Base-by-base conservation (phyloP, 1,284 basidiomycete genomes). In the Austroboletus niveus region DNA sequence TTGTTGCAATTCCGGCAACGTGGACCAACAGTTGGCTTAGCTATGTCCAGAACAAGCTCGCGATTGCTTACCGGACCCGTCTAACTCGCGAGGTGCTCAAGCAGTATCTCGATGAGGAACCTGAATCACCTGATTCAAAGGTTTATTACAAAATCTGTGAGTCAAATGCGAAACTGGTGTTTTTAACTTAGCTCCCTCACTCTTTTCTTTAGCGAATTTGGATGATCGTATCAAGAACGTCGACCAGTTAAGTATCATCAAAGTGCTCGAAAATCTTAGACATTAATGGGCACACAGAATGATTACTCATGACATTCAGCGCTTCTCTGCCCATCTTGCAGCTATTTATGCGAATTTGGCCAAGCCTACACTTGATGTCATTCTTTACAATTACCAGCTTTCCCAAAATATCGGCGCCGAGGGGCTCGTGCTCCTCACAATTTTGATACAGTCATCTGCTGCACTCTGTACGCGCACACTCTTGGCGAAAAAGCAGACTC, bases 1-100 rank as follows among this genome's bases (percentile, higher is more conserved):
- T 92, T 14, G 88, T 98, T 35, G 95, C 95, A n/a, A 84, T 98
- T 48, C 94, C 94, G 0, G 93, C 94, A 2, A 98, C 95, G 29
- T 96, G 94, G 81, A 95, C 92, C 30, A 99, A 99, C 69, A 94
- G 92, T 57, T 96, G 94, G 91, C 80, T 98, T 45, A 89, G 87
- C 58, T 98, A 92, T 67, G 81, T 98, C 15, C 95, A 98, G 70
- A 94, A 85, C 69, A 96, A 97, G 70, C 81, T 99, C 12, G 89
- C 93, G 0, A 85, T 98, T 41, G 92, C 93, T 2, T 98, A 97
- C 69, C 82, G 96, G 17, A 93, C 92, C 0, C 81, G 94, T 55
- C 75, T 98, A 36, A 98, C 95, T 0, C 77, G 84, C 44, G 82
- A 90, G 59, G 87, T 95, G 1, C 82, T 98, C 74, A 79, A 82